These are phyloP conservation scores for Cyphellophora europaea DNA, from an alignment of 2,329 filamentous ascomycete species.

Conservation along the genomic window DNA sequence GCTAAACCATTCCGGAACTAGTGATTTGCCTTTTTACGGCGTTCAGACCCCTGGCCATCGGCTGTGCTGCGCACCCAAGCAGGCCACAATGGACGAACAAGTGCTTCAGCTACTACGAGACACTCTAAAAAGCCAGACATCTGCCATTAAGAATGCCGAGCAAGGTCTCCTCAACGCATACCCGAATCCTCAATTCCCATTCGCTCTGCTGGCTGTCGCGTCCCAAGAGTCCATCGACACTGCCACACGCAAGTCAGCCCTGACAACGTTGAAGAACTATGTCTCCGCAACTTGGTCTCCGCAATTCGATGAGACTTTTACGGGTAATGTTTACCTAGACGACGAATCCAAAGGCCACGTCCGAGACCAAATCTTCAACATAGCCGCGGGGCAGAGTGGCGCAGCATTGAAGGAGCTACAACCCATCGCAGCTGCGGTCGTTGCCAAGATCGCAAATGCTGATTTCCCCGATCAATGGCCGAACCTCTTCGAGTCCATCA, in stretches of 20 bases:
- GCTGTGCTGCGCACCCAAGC: too few species aligned
- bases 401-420: constrained; percentile 13
- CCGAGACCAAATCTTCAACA: constrained; percentile 63
- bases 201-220: constrained; percentile 72
- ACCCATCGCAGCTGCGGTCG: constrained; percentile 61
- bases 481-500: constrained; percentile 69
- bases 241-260: constrained; percentile 71
- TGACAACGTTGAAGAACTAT: constrained; percentile 72
- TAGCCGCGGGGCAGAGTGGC: constrained; percentile 59
- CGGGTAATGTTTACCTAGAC: constrained; percentile 57
- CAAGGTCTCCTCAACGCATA: constrained; percentile 66
- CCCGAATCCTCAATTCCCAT: constrained; percentile 60
- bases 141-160: constrained; percentile 67
- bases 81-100: constrained; percentile 78
- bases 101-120: constrained; percentile 79
- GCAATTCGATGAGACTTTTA: constrained; percentile 58
- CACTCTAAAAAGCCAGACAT: constrained; percentile 64
- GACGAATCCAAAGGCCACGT: constrained; percentile 67
- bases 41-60: too few species aligned
- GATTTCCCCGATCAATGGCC: constrained; percentile 97
- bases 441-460: constrained; percentile 86
- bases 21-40: constrained; percentile 1
- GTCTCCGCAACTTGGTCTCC: constrained; percentile 77
- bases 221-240: constrained; percentile 64
- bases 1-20: constrained; percentile 1